phyloP scores from a whole-genome alignment of 805 yeast genomes.

The Kazachstania africana region DNA sequence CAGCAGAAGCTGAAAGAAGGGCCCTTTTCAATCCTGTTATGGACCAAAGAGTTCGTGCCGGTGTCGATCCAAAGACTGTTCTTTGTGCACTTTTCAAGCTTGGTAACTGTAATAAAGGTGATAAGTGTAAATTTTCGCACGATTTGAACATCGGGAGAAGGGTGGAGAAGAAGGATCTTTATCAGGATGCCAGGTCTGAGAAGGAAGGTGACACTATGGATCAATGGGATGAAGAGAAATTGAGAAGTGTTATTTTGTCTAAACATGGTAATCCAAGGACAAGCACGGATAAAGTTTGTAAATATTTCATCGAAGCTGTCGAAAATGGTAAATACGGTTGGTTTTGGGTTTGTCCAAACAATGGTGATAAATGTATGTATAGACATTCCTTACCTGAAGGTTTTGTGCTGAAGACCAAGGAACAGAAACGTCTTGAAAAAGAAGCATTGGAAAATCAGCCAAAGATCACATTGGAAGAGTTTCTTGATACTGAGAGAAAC shows the following conservation, averaged over 20 bases:
- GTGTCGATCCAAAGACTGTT: constrained; percentile 93
- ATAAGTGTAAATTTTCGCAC: constrained; percentile 84
- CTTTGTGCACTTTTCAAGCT: constrained; percentile 83
- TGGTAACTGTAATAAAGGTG: constrained; percentile 73
- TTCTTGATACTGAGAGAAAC: constrained; percentile 85
- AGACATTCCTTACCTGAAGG: constrained; percentile 95
- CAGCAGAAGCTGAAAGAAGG: constrained; percentile 79
- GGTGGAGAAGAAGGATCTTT: constrained; percentile 81
- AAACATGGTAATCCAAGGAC: constrained; percentile 93
- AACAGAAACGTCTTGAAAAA: constrained; percentile 81
- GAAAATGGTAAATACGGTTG: constrained; percentile 97
- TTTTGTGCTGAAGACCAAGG: constrained; percentile 91
- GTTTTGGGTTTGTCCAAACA: constrained; percentile 97
- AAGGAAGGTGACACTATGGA: constrained; percentile 87
- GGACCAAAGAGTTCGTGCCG: constrained; percentile 85
- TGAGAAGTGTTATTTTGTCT: constrained; percentile 72
- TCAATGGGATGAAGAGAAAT: constrained; percentile 92
- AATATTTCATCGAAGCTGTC: constrained; percentile 88
- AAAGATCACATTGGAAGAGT: constrained; percentile 88
- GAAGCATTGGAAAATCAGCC: constrained; percentile 77
- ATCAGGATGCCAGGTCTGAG: constrained; percentile 67
- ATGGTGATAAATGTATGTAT: constrained; percentile 87
- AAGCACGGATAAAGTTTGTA: constrained; percentile 92
- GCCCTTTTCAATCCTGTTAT: constrained; percentile 56
- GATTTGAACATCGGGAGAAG: constrained; percentile 78